phyloP scores from a whole-genome alignment of 2,329 filamentous ascomycete genomes.

The Cryoendolithus antarcticus region DNA sequence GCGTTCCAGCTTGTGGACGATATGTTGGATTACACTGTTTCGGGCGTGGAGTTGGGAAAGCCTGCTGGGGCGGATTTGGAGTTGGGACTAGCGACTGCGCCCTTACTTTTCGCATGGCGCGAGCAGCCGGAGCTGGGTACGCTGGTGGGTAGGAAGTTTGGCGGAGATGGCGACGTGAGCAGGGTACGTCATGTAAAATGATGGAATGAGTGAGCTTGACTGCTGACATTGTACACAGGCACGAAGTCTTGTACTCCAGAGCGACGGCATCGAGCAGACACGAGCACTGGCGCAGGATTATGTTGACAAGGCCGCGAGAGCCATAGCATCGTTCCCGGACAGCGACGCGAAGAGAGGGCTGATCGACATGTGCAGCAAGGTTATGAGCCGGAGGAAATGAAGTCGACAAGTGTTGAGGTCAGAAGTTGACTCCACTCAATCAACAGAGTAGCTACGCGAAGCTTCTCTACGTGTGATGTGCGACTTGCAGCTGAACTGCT shows the following conservation, averaged over 20 bases:
- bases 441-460: too few relatives aligned
- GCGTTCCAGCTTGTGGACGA: constrained; percentile 98
- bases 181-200: constrained; percentile 42
- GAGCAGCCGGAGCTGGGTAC: constrained; percentile 70
- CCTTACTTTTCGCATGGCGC: constrained; percentile 82
- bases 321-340: constrained; percentile 77
- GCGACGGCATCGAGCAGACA: constrained; percentile 84
- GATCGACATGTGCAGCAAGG: constrained; percentile 87
- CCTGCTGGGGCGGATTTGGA: constrained; percentile 90
- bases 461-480: too few relatives aligned
- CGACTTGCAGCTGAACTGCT: too few relatives aligned
- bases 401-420: too few relatives aligned
- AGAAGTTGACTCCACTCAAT: too few relatives aligned
- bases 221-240: constrained; percentile 46
- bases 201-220: too few relatives aligned
- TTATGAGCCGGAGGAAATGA: constrained; percentile 76
- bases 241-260: constrained; percentile 68
- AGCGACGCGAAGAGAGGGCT: constrained; percentile 88
- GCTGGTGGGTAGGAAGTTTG: constrained; percentile 86
- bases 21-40: constrained; percentile 91
- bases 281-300: constrained; percentile 83
- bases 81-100: constrained; percentile 84
- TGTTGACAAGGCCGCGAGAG: constrained; percentile 70
- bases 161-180: constrained; percentile 67
- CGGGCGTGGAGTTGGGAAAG: constrained; percentile 76